Evolutionary conservation across 768 basidiomycete species (phyloP).

Genomic region (Pisolithus marmoratus): DNA sequence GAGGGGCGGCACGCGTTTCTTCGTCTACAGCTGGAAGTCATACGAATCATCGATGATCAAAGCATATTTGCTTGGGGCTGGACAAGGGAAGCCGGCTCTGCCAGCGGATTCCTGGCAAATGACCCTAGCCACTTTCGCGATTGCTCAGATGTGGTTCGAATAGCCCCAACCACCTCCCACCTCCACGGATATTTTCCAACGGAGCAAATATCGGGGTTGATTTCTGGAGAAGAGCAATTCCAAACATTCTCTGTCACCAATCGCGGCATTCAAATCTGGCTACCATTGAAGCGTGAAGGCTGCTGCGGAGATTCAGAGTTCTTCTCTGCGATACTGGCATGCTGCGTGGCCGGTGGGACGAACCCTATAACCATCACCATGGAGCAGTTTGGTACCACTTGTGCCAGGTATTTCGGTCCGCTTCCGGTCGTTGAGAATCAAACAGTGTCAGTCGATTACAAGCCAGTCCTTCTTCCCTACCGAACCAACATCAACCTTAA

Average conservation of each 20-base stretch:
- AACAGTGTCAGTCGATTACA: background rate
- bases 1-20: no score
- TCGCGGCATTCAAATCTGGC: background rate
- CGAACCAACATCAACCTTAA: background rate
- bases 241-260: background rate
- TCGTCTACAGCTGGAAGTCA: no score
- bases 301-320: background rate
- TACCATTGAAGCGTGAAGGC: background rate
- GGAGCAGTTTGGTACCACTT: background rate
- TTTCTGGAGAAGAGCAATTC: background rate
- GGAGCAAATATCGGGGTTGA: background rate
- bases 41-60: slow-evolving; percentile 8
- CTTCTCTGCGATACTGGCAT: background rate
- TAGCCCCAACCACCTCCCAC: background rate
- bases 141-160: background rate
- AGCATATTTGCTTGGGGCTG: slow-evolving; percentile 8
- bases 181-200: background rate
- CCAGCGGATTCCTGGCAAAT: background rate
- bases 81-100: background rate
- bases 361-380: background rate
- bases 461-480: background rate
- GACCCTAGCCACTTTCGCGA: no score
- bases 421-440: no score
- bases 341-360: background rate
- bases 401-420: background rate